A percentile compares a stretch with the other conserved stretches of the same genome.
These are phyloP conservation scores for Purpureocillium lavendulum DNA, from an alignment of 2,329 filamentous ascomycete species.

Conservation along the genomic window DNA sequence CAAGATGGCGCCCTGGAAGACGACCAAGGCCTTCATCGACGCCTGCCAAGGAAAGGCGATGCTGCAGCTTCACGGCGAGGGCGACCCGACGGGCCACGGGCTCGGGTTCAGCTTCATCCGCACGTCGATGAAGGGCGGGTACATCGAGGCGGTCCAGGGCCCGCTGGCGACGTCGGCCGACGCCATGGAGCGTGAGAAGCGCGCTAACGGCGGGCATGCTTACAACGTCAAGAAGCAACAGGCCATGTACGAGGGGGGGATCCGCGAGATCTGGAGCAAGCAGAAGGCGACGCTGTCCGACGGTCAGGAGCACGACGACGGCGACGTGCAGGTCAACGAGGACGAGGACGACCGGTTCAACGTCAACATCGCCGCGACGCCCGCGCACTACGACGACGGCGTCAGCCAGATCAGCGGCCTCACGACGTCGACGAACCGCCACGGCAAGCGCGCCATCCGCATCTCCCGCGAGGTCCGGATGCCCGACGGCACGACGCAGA, in stretches of 20 bases:
- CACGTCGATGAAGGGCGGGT: conserved; percentile 97
- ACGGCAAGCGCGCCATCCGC: conserved; percentile 56
- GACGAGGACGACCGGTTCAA: conserved; percentile 65
- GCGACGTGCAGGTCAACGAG: conserved; percentile 48
- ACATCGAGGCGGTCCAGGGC: conserved; percentile 68
- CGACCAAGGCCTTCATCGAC: conserved; percentile 92
- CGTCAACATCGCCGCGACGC: conserved; percentile 60
- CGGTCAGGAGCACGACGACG: conserved; percentile 56
- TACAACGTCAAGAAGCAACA: conserved; percentile 97
- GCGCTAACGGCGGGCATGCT: conserved; percentile 85
- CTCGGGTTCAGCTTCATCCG: conserved; percentile 96
- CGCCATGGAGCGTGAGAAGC: conserved; percentile 78
- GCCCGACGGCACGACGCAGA: conserved; percentile 43
- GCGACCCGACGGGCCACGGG: conserved; percentile 87
- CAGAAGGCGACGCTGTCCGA: conserved; percentile 75
- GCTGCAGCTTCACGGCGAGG: conserved; percentile 88
- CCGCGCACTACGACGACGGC: conserved; percentile 66
- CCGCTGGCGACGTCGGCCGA: conserved; percentile 64
- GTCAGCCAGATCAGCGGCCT: conserved; percentile 69
- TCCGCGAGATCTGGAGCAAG: conserved; percentile 84
- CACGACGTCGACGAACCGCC: conserved; percentile 56
- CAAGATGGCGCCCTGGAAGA: conserved; percentile 91
- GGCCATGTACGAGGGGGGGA: conserved; percentile 82
- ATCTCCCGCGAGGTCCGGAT: conserved; percentile 58
- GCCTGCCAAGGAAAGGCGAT: conserved; percentile 93